phyloP scores from a whole-genome alignment of 1,284 basidiomycete species.

The Moesziomyces globuligerus region DNA sequence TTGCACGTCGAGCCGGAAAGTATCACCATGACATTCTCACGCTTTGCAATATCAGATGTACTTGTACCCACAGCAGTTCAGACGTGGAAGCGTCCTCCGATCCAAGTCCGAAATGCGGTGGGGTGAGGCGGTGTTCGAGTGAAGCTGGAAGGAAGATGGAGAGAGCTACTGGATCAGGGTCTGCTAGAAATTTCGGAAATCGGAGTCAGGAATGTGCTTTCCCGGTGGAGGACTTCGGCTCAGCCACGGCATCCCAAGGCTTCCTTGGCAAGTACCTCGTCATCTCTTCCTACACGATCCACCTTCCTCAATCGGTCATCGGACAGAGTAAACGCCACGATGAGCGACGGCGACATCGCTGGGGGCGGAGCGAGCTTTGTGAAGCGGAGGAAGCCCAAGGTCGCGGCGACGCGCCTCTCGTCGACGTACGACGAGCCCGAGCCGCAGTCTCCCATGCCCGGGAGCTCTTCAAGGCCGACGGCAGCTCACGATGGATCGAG shows the following conservation, averaged over 20 bases:
- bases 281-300: background rate
- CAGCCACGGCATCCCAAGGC: slow-evolving; percentile 3
- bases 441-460: too few relatives aligned
- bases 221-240: slow-evolving; percentile 9
- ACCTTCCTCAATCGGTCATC: background rate
- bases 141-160: background rate
- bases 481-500: background rate
- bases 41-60: background rate
- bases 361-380: slow-evolving; percentile 27
- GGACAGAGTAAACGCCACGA: background rate
- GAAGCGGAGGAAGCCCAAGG: slow-evolving; percentile 33
- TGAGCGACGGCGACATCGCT: background rate
- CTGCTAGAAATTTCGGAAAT: slow-evolving; percentile 13
- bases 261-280: background rate
- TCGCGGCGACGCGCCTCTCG: slow-evolving; percentile 20
- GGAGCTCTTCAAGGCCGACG: background rate
- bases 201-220: slow-evolving; percentile 9
- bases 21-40: too few relatives aligned
- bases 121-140: background rate
- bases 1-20: too few relatives aligned
- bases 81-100: too few relatives aligned
- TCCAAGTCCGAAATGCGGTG: too few relatives aligned
- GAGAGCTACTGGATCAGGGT: background rate
- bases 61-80: background rate
- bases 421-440: slow-evolving; percentile 20